A percentile compares a stretch with the other conserved stretches of the same genome.
These are phyloP conservation scores for Bacidia rubella DNA, from an alignment of 495 filamentous ascomycete genomes.

Conservation along the genomic window DNA sequence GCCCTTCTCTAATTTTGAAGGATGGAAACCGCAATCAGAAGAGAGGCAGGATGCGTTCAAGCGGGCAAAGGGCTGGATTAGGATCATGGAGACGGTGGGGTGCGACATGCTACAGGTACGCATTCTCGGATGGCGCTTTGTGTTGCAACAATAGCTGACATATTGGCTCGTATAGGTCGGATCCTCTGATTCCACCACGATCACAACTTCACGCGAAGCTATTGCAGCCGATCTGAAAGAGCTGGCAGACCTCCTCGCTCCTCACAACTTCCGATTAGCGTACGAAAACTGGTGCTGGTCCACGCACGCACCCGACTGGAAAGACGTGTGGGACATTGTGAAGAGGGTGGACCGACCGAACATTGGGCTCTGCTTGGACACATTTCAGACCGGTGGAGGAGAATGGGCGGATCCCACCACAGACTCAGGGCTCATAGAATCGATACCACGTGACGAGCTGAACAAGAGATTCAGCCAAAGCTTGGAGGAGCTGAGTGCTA, in stretches of 20 bases:
- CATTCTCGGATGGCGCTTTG: background rate
- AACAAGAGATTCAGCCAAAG: slow-evolving; percentile 36
- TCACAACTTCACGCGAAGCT: slow-evolving; percentile 31
- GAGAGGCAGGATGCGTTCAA: slow-evolving; percentile 53
- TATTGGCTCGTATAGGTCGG: slow-evolving; percentile 37
- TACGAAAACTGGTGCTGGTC: slow-evolving; percentile 88
- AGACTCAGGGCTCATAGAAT: slow-evolving; percentile 42
- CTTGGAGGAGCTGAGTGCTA: slow-evolving; percentile 37
- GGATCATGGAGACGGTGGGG: slow-evolving; percentile 56
- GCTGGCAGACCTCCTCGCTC: slow-evolving; percentile 49
- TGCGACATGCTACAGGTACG: slow-evolving; percentile 60
- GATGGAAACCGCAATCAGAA: slow-evolving; percentile 45
- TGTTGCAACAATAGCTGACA: background rate
- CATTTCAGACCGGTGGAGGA: slow-evolving; percentile 62
- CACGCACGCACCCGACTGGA: slow-evolving; percentile 55
- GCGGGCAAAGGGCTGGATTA: slow-evolving; percentile 54
- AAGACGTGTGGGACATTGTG: slow-evolving; percentile 53
- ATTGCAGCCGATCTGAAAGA: slow-evolving; percentile 49
- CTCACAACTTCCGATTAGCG: slow-evolving; percentile 44
- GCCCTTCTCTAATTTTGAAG: slow-evolving; percentile 71
- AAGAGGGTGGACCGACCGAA: slow-evolving; percentile 46
- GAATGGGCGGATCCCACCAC: slow-evolving; percentile 71
- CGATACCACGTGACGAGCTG: slow-evolving; percentile 28
- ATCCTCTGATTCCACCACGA: slow-evolving; percentile 45
- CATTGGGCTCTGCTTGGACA: slow-evolving; percentile 67